These are phyloP conservation scores for Aaosphaeria pasadenensis DNA, from an alignment of 2,329 filamentous ascomycete species.

Conservation along the genomic window DNA sequence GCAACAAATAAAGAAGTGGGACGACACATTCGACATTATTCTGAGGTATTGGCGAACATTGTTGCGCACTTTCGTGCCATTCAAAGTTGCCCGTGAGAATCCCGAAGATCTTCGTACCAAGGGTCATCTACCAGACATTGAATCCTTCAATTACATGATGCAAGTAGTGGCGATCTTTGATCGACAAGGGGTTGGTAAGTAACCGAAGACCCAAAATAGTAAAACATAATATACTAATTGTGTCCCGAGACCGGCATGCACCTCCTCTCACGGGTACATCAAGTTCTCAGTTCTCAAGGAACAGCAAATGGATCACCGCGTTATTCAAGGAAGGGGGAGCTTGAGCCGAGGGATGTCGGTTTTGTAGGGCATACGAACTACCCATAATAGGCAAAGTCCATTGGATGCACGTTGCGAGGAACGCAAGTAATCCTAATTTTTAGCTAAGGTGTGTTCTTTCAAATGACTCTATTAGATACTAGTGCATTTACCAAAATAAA, in stretches of 20 bases:
- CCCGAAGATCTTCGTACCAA: constrained; percentile 27
- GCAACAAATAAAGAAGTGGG: constrained; percentile 33
- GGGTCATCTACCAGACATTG: constrained; percentile 26
- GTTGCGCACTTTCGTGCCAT: constrained; percentile 29
- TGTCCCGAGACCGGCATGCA: constrained; percentile 22
- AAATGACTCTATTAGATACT: no score
- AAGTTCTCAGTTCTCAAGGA: constrained; percentile 20
- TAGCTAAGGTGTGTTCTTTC: no score
- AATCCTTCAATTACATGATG: constrained; percentile 29
- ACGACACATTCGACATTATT: constrained; percentile 29
- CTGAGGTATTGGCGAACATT: constrained; percentile 31
- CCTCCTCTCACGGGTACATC: constrained; percentile 25
- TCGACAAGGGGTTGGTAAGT: constrained; percentile 22
- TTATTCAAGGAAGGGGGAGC: constrained; percentile 32
- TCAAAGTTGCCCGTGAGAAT: constrained; percentile 34
- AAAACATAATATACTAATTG: constrained; percentile 4
- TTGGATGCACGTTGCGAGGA: no score
- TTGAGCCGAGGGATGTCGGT: constrained; percentile 4
- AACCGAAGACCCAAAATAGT: background rate
- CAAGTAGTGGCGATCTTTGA: constrained; percentile 23
- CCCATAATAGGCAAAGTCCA: no score
- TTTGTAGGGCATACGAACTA: no score
- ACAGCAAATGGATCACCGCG: constrained; percentile 30
- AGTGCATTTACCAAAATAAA: no score
- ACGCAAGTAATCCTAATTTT: no score